Percentiles rank a stretch among this genome's conserved stretches.
Conservation (phyloP, 1,284 basidiomycete genomes). For the Nidula niveotomentosa region DNA sequence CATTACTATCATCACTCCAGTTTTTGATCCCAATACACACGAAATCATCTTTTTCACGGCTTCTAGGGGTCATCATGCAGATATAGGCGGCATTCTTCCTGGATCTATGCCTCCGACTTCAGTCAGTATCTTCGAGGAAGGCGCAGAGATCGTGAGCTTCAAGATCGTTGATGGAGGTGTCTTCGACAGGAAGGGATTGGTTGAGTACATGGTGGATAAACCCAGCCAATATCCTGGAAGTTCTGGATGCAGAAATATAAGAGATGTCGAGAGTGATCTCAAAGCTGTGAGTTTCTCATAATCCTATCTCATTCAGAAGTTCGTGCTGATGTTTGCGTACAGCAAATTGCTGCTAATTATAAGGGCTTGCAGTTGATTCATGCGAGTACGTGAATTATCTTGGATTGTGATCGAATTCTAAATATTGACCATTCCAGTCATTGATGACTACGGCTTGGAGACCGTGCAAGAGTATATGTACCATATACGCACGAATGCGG, state of each 20-base stretch:
- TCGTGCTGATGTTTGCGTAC: constrained; percentile 3
- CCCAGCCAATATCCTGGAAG: constrained; percentile 85
- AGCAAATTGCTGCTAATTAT: constrained; percentile 96
- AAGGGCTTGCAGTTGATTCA: constrained; percentile 88
- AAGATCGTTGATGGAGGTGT: constrained; percentile 87
- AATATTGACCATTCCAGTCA: constrained; percentile 44
- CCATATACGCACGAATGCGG: constrained; percentile 90
- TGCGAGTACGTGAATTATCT: constrained; percentile 44
- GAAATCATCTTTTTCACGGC: constrained; percentile 94
- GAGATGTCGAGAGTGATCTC: constrained; percentile 90
- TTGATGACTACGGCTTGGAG: constrained; percentile 83
- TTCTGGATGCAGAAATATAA: constrained; percentile 80
- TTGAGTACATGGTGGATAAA: constrained; percentile 83
- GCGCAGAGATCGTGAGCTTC: constrained; percentile 90
- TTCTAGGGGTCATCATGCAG: constrained; percentile 87
- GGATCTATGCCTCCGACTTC: constrained; percentile 95
- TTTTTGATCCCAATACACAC: constrained; percentile 63
- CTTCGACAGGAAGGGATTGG: constrained; percentile 77
- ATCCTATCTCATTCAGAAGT: background rate
- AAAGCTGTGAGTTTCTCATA: constrained; percentile 65
- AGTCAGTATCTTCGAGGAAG: constrained; percentile 90
- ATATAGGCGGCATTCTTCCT: constrained; percentile 67
- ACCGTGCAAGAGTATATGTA: constrained; percentile 94
- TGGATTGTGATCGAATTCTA: too few species aligned
- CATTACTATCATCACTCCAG: constrained; percentile 89